A percentile compares a stretch with the other conserved stretches of the same genome.
Evolutionary conservation across 2,329 filamentous ascomycete species (phyloP).

Genomic region (Lasiodiplodia citricola): DNA sequence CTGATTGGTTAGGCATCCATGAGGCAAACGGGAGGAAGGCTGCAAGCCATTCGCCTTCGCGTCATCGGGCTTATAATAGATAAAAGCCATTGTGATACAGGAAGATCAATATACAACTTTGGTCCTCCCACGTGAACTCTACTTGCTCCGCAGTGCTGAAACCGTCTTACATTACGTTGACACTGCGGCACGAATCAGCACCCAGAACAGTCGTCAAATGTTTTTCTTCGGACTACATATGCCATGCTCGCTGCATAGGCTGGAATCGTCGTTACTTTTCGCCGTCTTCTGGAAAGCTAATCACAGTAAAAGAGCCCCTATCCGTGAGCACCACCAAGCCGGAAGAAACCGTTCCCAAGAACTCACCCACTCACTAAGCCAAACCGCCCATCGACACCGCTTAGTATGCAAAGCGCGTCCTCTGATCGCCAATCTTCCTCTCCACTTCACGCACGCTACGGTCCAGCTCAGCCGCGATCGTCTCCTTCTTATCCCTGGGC

Average conservation of each 20-base stretch:
- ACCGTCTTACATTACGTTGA: not conserved
- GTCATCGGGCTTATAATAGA: conserved; percentile 2
- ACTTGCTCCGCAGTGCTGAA: not conserved
- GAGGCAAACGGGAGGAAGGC: not conserved
- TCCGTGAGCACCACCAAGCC: conserved; percentile 14
- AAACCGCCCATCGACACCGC: not conserved
- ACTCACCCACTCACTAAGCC: not conserved
- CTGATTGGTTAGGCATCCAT: not conserved
- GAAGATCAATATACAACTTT: not conserved
- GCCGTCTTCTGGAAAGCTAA: not conserved
- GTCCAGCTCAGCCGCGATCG: conserved; percentile 92
- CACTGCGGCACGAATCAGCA: not conserved
- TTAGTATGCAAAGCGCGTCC: conserved; percentile 30
- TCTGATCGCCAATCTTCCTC: conserved; percentile 73
- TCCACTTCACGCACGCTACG: conserved; percentile 92
- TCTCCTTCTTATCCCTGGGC: conserved; percentile 86
- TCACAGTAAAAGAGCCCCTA: conserved; percentile 17
- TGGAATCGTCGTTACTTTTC: conserved; percentile 13
- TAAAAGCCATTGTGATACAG: not conserved
- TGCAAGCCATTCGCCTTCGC: not conserved
- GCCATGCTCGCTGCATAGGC: not conserved
- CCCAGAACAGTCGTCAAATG: not conserved
- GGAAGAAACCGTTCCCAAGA: not conserved
- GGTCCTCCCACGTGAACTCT: not conserved
- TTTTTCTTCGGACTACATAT: not conserved